Conservation (phyloP, 306 rosid genomes). For the Inga oerstediana region DNA sequence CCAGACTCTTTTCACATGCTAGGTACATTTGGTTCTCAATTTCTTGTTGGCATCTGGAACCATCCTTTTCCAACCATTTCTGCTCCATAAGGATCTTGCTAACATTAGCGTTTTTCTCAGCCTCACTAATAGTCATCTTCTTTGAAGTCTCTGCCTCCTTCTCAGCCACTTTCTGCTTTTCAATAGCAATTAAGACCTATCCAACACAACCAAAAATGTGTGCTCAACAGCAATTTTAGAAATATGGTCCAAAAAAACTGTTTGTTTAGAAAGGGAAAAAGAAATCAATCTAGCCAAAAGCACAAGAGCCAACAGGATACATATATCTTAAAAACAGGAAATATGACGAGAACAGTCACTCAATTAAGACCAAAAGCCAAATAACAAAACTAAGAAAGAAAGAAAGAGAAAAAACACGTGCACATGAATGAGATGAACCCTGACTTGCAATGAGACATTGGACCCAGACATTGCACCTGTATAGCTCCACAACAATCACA, state of each 20-base stretch:
- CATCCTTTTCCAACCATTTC: slow-evolving; percentile 75
- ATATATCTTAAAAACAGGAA: not conserved
- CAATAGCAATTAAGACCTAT: slow-evolving; percentile 91
- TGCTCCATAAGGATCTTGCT: slow-evolving; percentile 97
- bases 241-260: not conserved
- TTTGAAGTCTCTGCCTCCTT: slow-evolving; percentile 89
- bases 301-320: not conserved
- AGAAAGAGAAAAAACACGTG: too few species aligned
- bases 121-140: slow-evolving; percentile 96
- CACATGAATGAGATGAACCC: slow-evolving; percentile 2
- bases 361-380: not conserved
- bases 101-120: slow-evolving; percentile 90
- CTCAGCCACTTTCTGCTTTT: slow-evolving; percentile 86
- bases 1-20: slow-evolving; percentile 79
- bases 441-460: slow-evolving; percentile 23
- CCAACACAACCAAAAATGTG: slow-evolving; percentile 33
- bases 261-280: not conserved
- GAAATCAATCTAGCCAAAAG: slow-evolving; percentile 17
- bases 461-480: not conserved
- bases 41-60: slow-evolving; percentile 76
- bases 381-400: too few species aligned
- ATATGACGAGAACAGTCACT: not conserved
- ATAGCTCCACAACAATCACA: slow-evolving; percentile 13
- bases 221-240: slow-evolving; percentile 20
- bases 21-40: slow-evolving; percentile 82